Evolutionary conservation across 169 alveolate species (phyloP).

Genomic region (Ichthyophthirius multifiliis): DNA sequence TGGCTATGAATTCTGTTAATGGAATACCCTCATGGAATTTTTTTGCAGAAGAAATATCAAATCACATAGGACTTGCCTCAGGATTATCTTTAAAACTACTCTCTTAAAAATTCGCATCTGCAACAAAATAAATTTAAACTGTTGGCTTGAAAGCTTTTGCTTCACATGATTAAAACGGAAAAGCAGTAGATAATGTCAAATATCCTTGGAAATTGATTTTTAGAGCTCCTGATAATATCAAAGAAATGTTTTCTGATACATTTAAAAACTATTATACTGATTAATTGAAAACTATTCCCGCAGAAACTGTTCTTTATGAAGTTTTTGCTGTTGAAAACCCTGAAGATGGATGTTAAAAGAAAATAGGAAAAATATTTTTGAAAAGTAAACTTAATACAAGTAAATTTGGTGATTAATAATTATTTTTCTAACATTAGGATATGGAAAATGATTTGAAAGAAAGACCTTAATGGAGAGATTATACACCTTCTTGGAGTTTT

Average conservation of each 20-base stretch:
- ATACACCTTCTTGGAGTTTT: neutral
- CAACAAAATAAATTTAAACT: conserved; percentile 8
- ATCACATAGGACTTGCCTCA: conserved; percentile 7
- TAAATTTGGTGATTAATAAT: conserved; percentile 22
- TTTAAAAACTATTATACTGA: neutral
- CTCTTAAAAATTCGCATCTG: conserved; percentile 29
- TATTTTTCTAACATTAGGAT: conserved; percentile 36
- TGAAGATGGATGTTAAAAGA: neutral
- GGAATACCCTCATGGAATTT: conserved; percentile 31
- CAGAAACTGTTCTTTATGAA: neutral
- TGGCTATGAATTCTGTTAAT: conserved; percentile 12
- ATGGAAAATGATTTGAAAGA: neutral
- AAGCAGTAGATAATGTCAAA: neutral
- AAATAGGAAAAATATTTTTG: conserved; percentile 15
- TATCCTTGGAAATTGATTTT: conserved; percentile 34
- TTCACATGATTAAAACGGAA: conserved; percentile 13
- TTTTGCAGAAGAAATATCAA: conserved; percentile 22
- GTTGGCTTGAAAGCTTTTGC: conserved; percentile 31
- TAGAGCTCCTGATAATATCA: conserved; percentile 1
- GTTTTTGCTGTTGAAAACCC: conserved; percentile 36
- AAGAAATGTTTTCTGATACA: conserved; percentile 4
- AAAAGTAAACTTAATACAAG: conserved; percentile 7
- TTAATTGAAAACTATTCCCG: neutral
- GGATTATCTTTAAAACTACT: neutral
- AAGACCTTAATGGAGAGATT: conserved; percentile 9